Conservation (phyloP, 306 rosid genomes). For the Prunus kanzakura region DNA sequence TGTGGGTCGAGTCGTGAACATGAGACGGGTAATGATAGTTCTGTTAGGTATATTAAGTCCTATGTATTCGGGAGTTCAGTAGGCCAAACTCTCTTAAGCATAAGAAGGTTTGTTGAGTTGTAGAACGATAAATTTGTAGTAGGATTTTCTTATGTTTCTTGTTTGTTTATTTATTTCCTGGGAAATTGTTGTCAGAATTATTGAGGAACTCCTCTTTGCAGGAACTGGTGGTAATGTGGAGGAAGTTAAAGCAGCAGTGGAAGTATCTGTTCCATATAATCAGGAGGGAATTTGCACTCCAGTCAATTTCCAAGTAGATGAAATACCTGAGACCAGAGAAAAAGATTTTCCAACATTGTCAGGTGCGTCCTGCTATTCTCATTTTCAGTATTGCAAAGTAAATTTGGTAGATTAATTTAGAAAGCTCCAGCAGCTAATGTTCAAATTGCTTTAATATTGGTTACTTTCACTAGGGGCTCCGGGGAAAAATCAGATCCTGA, state of each 20-base stretch:
- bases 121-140: neutral
- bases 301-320: slow-evolving; percentile 19
- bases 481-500: too few relatives aligned
- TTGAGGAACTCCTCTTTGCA: slow-evolving; percentile 34
- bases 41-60: neutral
- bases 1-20: slow-evolving; percentile 23
- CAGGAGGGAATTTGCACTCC: slow-evolving; percentile 26
- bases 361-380: slow-evolving; percentile 35
- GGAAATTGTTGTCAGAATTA: neutral
- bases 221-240: slow-evolving; percentile 35
- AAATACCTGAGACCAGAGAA: slow-evolving; percentile 26
- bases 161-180: neutral
- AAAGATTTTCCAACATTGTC: slow-evolving; percentile 25
- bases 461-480: neutral
- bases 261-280: slow-evolving; percentile 17
- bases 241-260: slow-evolving; percentile 22
- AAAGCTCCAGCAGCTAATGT: slow-evolving; percentile 4
- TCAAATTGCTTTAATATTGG: slow-evolving; percentile 1
- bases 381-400: neutral
- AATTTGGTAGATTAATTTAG: neutral
- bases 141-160: neutral
- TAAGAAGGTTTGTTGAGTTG: neutral
- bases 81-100: neutral
- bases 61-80: neutral
- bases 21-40: slow-evolving; percentile 36